phyloP scores from a whole-genome alignment of 441 rosid species.

The Aquilaria agallochum region DNA sequence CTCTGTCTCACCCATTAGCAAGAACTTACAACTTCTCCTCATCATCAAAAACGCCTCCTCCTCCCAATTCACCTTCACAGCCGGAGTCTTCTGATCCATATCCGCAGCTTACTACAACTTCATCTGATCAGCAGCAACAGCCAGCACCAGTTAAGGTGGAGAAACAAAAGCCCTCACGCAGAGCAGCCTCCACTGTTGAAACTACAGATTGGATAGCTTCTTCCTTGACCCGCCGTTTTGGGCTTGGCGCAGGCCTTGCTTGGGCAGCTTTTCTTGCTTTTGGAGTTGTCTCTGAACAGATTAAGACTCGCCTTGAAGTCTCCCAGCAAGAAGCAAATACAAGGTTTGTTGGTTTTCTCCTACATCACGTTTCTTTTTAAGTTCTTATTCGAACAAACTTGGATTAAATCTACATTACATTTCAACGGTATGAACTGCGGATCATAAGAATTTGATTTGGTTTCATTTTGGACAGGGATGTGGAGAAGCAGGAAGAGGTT shows the following conservation, averaged over 20 bases:
- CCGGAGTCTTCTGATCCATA: constrained; percentile 17
- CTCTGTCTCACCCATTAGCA: constrained; percentile 42
- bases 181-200: constrained; percentile 36
- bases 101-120: constrained; percentile 27
- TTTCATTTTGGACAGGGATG: constrained; percentile 37
- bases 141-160: constrained; percentile 25
- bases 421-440: not conserved
- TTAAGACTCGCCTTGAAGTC: constrained; percentile 60
- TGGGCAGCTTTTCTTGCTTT: constrained; percentile 69
- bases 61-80: constrained; percentile 24
- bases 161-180: constrained; percentile 25
- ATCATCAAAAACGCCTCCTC: constrained; percentile 31
- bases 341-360: constrained; percentile 31
- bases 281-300: constrained; percentile 70
- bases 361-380: not conserved
- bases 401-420: no score
- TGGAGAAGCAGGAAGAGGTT: constrained; percentile 64
- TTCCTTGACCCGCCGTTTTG: constrained; percentile 76
- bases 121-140: constrained; percentile 31
- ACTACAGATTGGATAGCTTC: constrained; percentile 74
- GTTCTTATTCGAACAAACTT: not conserved
- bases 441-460: not conserved
- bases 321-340: constrained; percentile 62
- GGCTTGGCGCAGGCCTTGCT: constrained; percentile 77
- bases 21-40: constrained; percentile 35